A percentile compares a stretch with the other conserved stretches of the same genome.
phyloP scores from a whole-genome alignment of 106 monocot species.

The Narthecium ossifragum region DNA sequence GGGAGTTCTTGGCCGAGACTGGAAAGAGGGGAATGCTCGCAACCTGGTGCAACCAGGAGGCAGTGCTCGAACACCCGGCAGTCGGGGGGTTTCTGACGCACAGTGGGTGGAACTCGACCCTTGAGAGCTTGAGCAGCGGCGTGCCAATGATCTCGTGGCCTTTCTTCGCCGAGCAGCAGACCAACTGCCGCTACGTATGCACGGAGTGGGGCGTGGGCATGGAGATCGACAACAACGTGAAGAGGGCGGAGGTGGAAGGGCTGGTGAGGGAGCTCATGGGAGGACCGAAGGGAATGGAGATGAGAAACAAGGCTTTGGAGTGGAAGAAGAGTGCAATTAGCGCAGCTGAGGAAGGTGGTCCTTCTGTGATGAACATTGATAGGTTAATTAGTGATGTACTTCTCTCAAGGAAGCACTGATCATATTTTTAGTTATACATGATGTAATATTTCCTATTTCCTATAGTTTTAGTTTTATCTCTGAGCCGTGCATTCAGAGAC shows the following conservation, averaged over 20 bases:
- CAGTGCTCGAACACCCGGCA: slow-evolving; percentile 12
- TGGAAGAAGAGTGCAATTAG: background rate
- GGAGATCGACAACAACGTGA: slow-evolving; percentile 11
- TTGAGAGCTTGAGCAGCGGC: slow-evolving; percentile 14
- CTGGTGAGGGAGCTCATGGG: slow-evolving; percentile 4
- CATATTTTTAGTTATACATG: too few relatives aligned
- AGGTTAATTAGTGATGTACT: background rate
- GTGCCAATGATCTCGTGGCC: slow-evolving; percentile 29
- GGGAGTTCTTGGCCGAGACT: slow-evolving; percentile 7
- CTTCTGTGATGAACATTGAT: background rate
- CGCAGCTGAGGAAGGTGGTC: background rate
- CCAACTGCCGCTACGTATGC: slow-evolving; percentile 6
- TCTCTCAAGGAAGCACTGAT: background rate
- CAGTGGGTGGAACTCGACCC: slow-evolving; percentile 19
- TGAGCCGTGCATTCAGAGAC: too few relatives aligned
- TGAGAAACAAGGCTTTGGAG: slow-evolving; percentile 1
- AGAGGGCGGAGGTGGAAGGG: slow-evolving; percentile 1
- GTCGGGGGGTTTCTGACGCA: slow-evolving; percentile 27
- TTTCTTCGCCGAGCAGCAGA: slow-evolving; percentile 13
- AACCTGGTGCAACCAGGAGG: slow-evolving; percentile 23
- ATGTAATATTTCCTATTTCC: too few relatives aligned
- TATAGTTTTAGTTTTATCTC: too few relatives aligned
- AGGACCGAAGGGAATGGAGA: background rate
- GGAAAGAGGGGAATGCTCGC: slow-evolving; percentile 1
- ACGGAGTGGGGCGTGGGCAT: slow-evolving; percentile 4